phyloP scores from a whole-genome alignment of 1,284 basidiomycete species.

The Sporisorium graminicola region DNA sequence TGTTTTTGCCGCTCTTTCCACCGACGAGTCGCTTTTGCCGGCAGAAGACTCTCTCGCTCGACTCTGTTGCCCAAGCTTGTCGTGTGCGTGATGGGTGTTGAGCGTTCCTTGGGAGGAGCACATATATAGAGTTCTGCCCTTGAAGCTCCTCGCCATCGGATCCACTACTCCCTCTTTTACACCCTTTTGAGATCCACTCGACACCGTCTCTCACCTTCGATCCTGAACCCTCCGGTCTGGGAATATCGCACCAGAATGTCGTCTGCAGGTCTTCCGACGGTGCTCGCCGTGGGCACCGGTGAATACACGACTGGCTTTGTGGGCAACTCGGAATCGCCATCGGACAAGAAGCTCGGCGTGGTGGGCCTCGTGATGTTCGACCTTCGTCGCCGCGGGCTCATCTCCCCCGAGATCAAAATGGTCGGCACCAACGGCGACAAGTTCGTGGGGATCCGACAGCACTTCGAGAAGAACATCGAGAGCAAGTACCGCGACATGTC shows the following conservation, averaged over 20 bases:
- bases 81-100: too few species aligned
- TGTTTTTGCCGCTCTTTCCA: constrained; percentile 1
- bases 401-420: constrained; percentile 78
- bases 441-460: constrained; percentile 84
- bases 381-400: constrained; percentile 85
- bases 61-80: too few species aligned
- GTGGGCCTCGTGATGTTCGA: constrained; percentile 91
- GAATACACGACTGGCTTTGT: constrained; percentile 90
- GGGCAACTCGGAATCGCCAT: constrained; percentile 86
- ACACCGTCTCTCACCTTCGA: too few species aligned
- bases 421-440: constrained; percentile 85
- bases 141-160: too few species aligned
- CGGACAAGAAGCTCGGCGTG: constrained; percentile 90
- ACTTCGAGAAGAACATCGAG: constrained; percentile 85
- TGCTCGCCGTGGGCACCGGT: constrained; percentile 50
- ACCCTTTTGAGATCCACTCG: too few species aligned
- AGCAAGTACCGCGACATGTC: constrained; percentile 88
- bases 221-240: too few species aligned
- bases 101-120: too few species aligned
- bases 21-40: background rate
- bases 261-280: constrained; percentile 22
- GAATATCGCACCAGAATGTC: too few species aligned
- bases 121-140: too few species aligned
- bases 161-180: too few species aligned
- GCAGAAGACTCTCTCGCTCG: too few species aligned